phyloP scores from a whole-genome alignment of 352 stramenopile species.

The Plasmopara muralis region DNA sequence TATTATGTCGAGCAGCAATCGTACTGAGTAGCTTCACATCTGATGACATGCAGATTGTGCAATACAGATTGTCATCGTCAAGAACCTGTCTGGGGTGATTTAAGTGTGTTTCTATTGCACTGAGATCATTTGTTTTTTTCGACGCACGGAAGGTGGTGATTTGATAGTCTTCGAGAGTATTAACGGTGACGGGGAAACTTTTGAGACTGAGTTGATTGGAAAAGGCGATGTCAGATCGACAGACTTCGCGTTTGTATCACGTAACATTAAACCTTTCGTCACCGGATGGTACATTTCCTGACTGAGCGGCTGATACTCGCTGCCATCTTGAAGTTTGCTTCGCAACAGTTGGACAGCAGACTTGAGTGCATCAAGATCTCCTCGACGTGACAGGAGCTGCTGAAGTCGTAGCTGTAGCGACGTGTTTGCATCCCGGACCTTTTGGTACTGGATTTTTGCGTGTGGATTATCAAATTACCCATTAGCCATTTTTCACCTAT shows the following conservation, averaged over 20 bases:
- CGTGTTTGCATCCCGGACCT: conserved; percentile 31
- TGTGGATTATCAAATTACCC: too few relatives aligned
- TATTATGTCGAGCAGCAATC: too few relatives aligned
- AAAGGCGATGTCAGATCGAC: background rate
- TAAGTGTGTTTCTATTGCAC: too few relatives aligned
- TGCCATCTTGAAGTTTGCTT: conserved; percentile 11
- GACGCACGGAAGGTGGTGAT: conserved; percentile 22
- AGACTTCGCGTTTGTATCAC: background rate
- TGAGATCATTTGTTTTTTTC: conserved; percentile 4
- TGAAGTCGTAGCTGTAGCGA: conserved; percentile 58
- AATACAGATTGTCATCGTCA: too few relatives aligned
- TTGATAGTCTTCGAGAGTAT: conserved; percentile 43
- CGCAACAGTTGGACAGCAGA: conserved; percentile 41
- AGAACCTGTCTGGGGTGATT: too few relatives aligned
- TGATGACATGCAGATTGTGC: too few relatives aligned
- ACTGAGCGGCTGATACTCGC: conserved; percentile 20
- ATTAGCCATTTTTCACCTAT: too few relatives aligned
- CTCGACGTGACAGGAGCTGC: conserved; percentile 46
- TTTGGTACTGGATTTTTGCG: conserved; percentile 42
- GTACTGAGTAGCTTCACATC: too few relatives aligned
- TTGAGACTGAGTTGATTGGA: conserved; percentile 13
- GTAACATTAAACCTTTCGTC: background rate
- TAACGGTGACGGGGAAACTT: conserved; percentile 28
- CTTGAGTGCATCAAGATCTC: conserved; percentile 64
- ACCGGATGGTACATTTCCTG: background rate